Conservation (phyloP, 805 yeast genomes). For the Candida sithepensis region DNA sequence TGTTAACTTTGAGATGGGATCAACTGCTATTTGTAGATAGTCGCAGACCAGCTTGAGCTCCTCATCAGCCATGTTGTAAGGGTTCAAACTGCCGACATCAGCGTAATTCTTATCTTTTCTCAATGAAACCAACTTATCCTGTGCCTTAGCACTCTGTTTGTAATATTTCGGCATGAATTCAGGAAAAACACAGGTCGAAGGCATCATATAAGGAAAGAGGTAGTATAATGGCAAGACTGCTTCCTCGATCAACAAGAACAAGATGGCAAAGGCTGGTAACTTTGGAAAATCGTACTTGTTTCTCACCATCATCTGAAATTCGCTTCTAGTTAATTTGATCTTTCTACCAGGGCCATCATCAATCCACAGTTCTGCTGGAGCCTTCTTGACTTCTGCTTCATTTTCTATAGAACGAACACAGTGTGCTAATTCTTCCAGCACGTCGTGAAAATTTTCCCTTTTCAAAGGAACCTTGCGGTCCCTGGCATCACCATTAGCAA, state of each 20-base stretch:
- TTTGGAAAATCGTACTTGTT: constrained; percentile 47
- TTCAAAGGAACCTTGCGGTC: constrained; percentile 18
- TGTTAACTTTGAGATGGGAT: constrained; percentile 39
- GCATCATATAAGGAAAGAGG: constrained; percentile 53
- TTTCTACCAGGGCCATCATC: constrained; percentile 4
- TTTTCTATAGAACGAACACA: constrained; percentile 21
- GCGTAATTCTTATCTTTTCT: constrained; percentile 11
- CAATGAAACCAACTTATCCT: constrained; percentile 14
- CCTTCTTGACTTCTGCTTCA: constrained; percentile 12
- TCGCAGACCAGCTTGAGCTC: constrained; percentile 35
- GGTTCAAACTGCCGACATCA: constrained; percentile 38
- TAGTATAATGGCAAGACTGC: constrained; percentile 50
- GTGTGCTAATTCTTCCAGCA: constrained; percentile 26
- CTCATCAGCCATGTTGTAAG: constrained; percentile 41
- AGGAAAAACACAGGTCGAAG: constrained; percentile 60
- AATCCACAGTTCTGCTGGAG: neutral
- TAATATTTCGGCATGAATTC: constrained; percentile 39
- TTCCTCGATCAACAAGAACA: constrained; percentile 55
- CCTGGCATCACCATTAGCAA: constrained; percentile 23
- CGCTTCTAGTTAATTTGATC: constrained; percentile 33
- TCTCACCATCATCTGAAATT: constrained; percentile 49
- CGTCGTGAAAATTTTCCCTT: constrained; percentile 9
- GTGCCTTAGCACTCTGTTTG: constrained; percentile 25
- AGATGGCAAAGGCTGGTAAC: constrained; percentile 55
- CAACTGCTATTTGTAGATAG: constrained; percentile 37